A percentile compares a stretch with the other conserved stretches of the same genome.
These are phyloP conservation scores for Vitis labrusca DNA, from an alignment of 164 flowering plant genomes.

Conservation along the genomic window DNA sequence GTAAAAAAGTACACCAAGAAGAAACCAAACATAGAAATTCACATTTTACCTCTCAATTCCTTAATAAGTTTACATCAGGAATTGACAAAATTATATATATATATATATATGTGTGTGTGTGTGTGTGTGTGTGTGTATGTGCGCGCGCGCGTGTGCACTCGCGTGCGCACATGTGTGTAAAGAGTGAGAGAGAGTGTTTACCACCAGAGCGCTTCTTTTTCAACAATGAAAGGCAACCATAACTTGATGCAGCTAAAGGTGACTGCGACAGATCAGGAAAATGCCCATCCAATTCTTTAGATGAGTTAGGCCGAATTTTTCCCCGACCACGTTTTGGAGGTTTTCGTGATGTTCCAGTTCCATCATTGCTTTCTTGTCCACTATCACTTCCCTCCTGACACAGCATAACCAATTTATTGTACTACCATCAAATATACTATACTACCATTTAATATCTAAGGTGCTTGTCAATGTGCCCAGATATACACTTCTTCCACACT, in stretches of 20 bases:
- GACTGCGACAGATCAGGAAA: conserved; percentile 38
- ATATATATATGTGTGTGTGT: too few relatives aligned
- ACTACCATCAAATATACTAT: neutral
- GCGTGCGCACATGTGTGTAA: neutral
- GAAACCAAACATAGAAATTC: too few relatives aligned
- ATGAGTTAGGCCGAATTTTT: conserved; percentile 28
- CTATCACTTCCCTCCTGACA: conserved; percentile 69
- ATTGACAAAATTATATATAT: neutral
- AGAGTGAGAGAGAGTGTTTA: conserved; percentile 15
- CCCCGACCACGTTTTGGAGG: conserved; percentile 57
- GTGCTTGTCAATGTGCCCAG: too few relatives aligned
- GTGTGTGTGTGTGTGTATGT: too few relatives aligned
- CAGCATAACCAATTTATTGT: conserved; percentile 14
- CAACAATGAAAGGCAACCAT: conserved; percentile 56
- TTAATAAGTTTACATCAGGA: neutral
- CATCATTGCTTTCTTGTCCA: conserved; percentile 74
- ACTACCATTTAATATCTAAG: too few relatives aligned
- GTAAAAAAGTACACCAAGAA: neutral
- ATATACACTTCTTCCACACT: too few relatives aligned
- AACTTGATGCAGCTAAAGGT: conserved; percentile 34
- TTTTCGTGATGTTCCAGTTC: conserved; percentile 42
- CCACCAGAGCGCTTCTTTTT: conserved; percentile 68
- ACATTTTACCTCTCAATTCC: too few relatives aligned
- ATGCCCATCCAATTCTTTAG: conserved; percentile 37
- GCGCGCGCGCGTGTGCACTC: too few relatives aligned